Percentiles rank a stretch among this genome's conserved stretches.
Conservation (phyloP, 2,329 filamentous ascomycete genomes). For the Gaeumannomyces sp. region DNA sequence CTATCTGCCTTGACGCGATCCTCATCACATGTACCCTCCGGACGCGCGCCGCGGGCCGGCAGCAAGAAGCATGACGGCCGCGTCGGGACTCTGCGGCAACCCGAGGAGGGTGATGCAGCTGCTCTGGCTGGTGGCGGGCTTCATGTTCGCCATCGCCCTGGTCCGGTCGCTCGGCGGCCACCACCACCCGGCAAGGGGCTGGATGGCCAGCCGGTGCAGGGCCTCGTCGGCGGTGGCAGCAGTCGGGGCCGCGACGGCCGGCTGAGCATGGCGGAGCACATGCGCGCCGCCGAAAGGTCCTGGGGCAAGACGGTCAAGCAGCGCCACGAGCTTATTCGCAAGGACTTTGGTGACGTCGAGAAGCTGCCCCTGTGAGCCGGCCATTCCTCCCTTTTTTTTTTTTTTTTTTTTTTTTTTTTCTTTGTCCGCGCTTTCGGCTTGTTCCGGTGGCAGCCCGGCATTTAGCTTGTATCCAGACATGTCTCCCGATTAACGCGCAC, state of each 20-base stretch:
- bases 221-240: conserved; percentile 8
- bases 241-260: conserved; percentile 9
- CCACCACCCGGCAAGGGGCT: conserved; percentile 18
- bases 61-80: conserved; percentile 7
- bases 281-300: conserved; percentile 17
- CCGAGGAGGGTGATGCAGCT: conserved; percentile 16
- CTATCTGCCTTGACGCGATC: too few species aligned
- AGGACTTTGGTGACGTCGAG: conserved; percentile 19
- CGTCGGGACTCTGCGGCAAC: conserved; percentile 11
- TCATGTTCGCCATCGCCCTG: conserved; percentile 21
- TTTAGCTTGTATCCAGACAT: too few species aligned
- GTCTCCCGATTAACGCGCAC: too few species aligned
- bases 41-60: too few species aligned
- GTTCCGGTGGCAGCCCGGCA: too few species aligned
- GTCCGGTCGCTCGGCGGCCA: conserved; percentile 17
- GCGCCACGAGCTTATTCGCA: conserved; percentile 21
- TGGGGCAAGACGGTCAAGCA: conserved; percentile 25
- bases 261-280: conserved; percentile 15
- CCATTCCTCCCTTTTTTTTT: background rate
- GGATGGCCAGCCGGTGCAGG: conserved; percentile 16
- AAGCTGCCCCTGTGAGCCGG: conserved; percentile 17
- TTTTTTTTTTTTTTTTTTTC: background rate
- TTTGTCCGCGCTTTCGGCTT: too few species aligned
- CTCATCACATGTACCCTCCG: background rate
- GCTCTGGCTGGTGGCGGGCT: conserved; percentile 18